These are phyloP conservation scores for Ustilago loliicola DNA, from an alignment of 1,284 basidiomycete species.

Conservation along the genomic window DNA sequence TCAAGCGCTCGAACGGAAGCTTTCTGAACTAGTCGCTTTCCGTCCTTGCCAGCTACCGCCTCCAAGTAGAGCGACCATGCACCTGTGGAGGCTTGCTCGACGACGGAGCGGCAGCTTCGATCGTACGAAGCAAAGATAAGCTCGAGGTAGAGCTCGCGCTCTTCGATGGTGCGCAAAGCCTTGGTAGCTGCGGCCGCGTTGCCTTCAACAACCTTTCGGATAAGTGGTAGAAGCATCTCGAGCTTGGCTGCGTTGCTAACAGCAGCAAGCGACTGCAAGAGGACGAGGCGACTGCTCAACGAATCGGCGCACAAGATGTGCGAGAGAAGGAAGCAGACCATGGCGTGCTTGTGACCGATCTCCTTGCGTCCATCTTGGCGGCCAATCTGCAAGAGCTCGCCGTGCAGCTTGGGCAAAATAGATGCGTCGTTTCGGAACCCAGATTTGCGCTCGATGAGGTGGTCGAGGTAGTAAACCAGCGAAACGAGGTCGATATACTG, in stretches of 20 bases:
- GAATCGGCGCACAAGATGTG: slow-evolving; percentile 80
- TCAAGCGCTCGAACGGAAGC: slow-evolving; percentile 71
- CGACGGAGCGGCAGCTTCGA: slow-evolving; percentile 73
- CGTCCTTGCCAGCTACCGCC: slow-evolving; percentile 29
- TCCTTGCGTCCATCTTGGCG: slow-evolving; percentile 78
- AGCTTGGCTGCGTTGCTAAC: slow-evolving; percentile 79
- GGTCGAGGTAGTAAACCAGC: slow-evolving; percentile 78
- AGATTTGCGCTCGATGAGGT: slow-evolving; percentile 71
- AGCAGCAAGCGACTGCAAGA: slow-evolving; percentile 77
- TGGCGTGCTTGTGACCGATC: slow-evolving; percentile 77
- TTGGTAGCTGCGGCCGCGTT: slow-evolving; percentile 13
- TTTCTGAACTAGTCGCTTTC: slow-evolving; percentile 38
- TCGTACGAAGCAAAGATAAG: slow-evolving; percentile 76
- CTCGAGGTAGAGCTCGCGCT: slow-evolving; percentile 71
- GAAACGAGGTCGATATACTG: slow-evolving; percentile 85
- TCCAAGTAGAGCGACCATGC: slow-evolving; percentile 46
- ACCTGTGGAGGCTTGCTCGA: slow-evolving; percentile 73
- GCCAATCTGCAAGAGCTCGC: slow-evolving; percentile 74
- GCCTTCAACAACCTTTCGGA: slow-evolving; percentile 72
- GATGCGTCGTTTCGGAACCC: slow-evolving; percentile 77
- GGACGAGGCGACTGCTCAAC: slow-evolving; percentile 74
- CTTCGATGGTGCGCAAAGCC: slow-evolving; percentile 24
- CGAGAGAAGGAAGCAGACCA: slow-evolving; percentile 85
- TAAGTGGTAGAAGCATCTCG: slow-evolving; percentile 77
- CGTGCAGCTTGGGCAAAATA: slow-evolving; percentile 78